Evolutionary conservation across 371 early-diverging fungal genomes (phyloP).

Genomic region (Batrachochytrium dendrobatidis): DNA sequence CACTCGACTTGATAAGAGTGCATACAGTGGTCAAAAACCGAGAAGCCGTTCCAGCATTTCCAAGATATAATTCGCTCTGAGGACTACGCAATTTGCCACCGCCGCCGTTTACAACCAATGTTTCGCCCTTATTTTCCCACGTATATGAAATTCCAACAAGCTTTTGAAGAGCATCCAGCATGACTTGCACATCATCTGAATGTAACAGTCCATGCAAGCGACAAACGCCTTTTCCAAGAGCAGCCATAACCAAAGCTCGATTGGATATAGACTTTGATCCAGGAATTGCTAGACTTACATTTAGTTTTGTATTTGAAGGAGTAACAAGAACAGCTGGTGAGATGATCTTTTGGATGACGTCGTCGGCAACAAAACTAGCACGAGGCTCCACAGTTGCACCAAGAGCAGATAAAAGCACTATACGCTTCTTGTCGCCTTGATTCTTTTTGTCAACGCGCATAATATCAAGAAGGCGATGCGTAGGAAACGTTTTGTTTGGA

Average conservation of each 20-base stretch:
- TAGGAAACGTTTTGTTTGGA: constrained; percentile 44
- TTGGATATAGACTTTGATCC: constrained; percentile 97
- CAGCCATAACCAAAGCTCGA: constrained; percentile 87
- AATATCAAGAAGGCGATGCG: constrained; percentile 77
- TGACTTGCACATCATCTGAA: constrained; percentile 96
- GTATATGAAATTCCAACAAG: constrained; percentile 78
- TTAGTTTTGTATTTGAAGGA: constrained; percentile 2
- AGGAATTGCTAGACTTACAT: constrained; percentile 64
- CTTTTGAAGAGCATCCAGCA: constrained; percentile 84
- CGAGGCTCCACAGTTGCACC: constrained; percentile 78
- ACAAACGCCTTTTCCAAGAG: constrained; percentile 78
- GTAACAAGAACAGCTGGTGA: constrained; percentile 69
- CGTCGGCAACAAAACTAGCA: constrained; percentile 76
- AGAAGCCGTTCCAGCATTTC: constrained; percentile 97
- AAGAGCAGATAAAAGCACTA: constrained; percentile 80
- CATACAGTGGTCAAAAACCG: constrained; percentile 90
- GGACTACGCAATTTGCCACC: constrained; percentile 69
- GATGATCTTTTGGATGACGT: constrained; percentile 71
- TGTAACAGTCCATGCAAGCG: constrained; percentile 81
- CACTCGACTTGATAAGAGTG: constrained; percentile 51
- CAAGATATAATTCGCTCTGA: constrained; percentile 76
- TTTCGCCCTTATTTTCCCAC: constrained; percentile 90
- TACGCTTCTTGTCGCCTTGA: constrained; percentile 81
- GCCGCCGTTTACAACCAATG: constrained; percentile 74
- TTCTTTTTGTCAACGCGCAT: constrained; percentile 97